These are phyloP conservation scores for Aspergillus luchuensis DNA, from an alignment of 2,329 filamentous ascomycete species.

Conservation along the genomic window DNA sequence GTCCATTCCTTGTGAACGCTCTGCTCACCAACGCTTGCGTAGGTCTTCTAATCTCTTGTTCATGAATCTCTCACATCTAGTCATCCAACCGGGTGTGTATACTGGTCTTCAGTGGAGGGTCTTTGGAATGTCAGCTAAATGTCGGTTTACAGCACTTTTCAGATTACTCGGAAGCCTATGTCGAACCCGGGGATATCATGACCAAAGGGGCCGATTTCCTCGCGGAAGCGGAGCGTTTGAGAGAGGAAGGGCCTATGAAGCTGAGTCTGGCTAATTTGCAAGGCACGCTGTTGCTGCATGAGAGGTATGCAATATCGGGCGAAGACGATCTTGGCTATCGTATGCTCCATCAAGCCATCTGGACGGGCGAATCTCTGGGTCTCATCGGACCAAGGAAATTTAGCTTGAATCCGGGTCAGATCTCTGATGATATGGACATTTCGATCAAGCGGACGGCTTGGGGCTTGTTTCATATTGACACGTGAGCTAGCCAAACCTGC, in stretches of 20 bases:
- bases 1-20: conserved; percentile 83
- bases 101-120: background rate
- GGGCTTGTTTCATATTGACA: conserved; percentile 44
- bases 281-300: conserved; percentile 40
- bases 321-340: conserved; percentile 41
- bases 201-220: conserved; percentile 42
- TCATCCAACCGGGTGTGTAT: background rate
- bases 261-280: conserved; percentile 36
- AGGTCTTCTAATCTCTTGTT: conserved; percentile 18
- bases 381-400: conserved; percentile 32
- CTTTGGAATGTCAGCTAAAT: background rate
- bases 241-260: conserved; percentile 23
- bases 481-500: conserved; percentile 28
- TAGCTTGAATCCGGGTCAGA: conserved; percentile 23
- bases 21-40: conserved; percentile 66
- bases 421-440: conserved; percentile 33
- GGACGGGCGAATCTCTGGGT: conserved; percentile 36
- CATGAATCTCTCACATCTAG: background rate
- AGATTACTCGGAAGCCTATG: conserved; percentile 43
- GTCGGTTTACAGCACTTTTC: conserved; percentile 35
- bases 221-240: conserved; percentile 39
- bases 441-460: conserved; percentile 38
- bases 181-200: conserved; percentile 38
- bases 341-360: conserved; percentile 41
- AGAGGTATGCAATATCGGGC: conserved; percentile 41